Evolutionary conservation across 805 yeast species (phyloP).

Genomic region (Sungouiella blattae): DNA sequence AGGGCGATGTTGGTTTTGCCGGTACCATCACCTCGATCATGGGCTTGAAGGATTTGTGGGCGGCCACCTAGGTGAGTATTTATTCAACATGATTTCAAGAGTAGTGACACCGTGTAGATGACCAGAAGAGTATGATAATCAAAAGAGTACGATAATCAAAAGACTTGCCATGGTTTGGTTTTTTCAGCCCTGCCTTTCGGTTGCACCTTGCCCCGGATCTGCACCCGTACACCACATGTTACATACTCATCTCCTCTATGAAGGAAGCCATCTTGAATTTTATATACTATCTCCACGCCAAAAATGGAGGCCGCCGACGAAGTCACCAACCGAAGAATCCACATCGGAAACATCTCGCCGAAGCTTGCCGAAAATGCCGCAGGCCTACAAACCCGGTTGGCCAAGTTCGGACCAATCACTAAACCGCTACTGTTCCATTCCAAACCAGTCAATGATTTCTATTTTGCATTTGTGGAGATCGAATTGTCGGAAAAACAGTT

Average conservation of each 20-base stretch:
- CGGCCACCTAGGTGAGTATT: constrained; percentile 26
- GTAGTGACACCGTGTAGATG: too few species aligned
- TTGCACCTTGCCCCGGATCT: too few species aligned
- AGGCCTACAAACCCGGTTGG: constrained; percentile 54
- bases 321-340: constrained; percentile 30
- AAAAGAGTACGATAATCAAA: too few species aligned
- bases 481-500: constrained; percentile 44
- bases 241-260: too few species aligned
- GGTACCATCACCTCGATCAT: constrained; percentile 79
- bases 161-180: too few species aligned
- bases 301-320: too few species aligned
- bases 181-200: too few species aligned
- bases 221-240: too few species aligned
- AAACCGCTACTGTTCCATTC: constrained; percentile 47
- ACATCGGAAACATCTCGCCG: constrained; percentile 66
- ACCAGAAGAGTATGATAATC: too few species aligned
- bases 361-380: constrained; percentile 42
- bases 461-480: constrained; percentile 68
- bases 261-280: too few species aligned
- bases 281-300: not conserved
- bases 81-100: not conserved
- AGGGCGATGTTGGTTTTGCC: constrained; percentile 78
- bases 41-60: constrained; percentile 76
- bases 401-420: constrained; percentile 56
- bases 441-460: constrained; percentile 52